Evolutionary conservation across 2,329 filamentous ascomycete genomes (phyloP).

Genomic region (Dothidotthia symphoricarpi): DNA sequence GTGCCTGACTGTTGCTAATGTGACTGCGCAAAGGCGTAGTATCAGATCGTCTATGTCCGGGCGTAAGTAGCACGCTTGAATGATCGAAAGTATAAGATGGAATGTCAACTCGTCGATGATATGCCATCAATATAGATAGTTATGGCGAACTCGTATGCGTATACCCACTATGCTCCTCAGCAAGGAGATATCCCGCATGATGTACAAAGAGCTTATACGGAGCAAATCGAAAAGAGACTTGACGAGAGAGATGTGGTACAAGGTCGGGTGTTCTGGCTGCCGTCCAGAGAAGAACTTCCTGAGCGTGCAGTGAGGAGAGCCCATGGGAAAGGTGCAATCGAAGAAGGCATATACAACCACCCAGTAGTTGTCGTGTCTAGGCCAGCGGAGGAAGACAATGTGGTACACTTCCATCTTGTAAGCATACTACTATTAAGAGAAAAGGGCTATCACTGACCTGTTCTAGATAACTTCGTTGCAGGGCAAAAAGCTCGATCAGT

Average conservation of each 20-base stretch:
- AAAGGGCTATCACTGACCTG: slow-evolving; percentile 10
- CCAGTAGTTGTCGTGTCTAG: slow-evolving; percentile 36
- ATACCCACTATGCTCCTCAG: slow-evolving; percentile 4
- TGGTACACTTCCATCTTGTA: slow-evolving; percentile 39
- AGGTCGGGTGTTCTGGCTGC: slow-evolving; percentile 36
- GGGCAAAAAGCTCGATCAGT: slow-evolving; percentile 32
- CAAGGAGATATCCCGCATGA: slow-evolving; percentile 3
- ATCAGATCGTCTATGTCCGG: slow-evolving; percentile 2
- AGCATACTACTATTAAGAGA: slow-evolving; percentile 5
- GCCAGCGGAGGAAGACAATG: slow-evolving; percentile 23
- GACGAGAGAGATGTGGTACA: slow-evolving; percentile 21
- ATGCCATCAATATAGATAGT: background rate
- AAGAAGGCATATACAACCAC: slow-evolving; percentile 37
- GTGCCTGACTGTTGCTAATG: slow-evolving; percentile 3
- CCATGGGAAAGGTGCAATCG: slow-evolving; percentile 32
- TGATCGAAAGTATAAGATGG: too few species aligned
- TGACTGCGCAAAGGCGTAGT: slow-evolving; percentile 6
- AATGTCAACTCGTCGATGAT: too few species aligned
- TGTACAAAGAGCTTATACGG: slow-evolving; percentile 11
- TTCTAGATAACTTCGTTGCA: slow-evolving; percentile 37
- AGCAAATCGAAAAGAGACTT: slow-evolving; percentile 11
- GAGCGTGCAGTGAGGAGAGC: slow-evolving; percentile 26
- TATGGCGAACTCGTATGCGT: slow-evolving; percentile 1
- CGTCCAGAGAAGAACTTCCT: slow-evolving; percentile 28
- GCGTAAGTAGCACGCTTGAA: too few species aligned